Evolutionary conservation across 371 early-diverging fungal species (phyloP).

Genomic region (Mortierella sp.): DNA sequence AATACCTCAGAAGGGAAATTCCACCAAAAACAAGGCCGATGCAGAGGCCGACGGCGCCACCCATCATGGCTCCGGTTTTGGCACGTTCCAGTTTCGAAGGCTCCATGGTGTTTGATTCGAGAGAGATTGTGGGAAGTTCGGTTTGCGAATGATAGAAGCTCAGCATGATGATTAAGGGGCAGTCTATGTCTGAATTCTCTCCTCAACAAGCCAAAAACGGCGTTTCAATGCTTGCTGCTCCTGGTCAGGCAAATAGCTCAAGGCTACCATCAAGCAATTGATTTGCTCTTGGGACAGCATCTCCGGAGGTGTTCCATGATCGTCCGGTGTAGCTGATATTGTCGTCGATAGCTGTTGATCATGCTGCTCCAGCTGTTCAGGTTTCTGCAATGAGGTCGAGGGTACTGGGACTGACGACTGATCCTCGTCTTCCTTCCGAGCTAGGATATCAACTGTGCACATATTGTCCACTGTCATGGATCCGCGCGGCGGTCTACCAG

Average conservation of each 20-base stretch:
- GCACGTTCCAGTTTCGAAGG: slow-evolving; percentile 75
- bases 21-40: slow-evolving; percentile 85
- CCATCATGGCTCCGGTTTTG: slow-evolving; percentile 87
- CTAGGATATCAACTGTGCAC: too few relatives aligned
- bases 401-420: neutral
- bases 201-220: neutral
- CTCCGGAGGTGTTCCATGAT: neutral
- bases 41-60: slow-evolving; percentile 85
- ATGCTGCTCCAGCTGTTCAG: neutral
- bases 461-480: too few relatives aligned
- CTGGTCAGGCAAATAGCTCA: slow-evolving; percentile 33
- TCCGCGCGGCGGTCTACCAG: neutral
- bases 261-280: slow-evolving; percentile 21
- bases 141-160: too few relatives aligned
- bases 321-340: neutral
- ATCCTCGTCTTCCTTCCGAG: too few relatives aligned
- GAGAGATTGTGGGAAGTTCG: neutral
- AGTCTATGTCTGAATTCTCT: too few relatives aligned
- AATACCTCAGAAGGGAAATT: slow-evolving; percentile 73
- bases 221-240: slow-evolving; percentile 29
- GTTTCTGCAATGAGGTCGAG: neutral
- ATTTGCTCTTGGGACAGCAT: slow-evolving; percentile 22
- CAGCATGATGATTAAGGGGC: neutral
- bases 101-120: slow-evolving; percentile 56
- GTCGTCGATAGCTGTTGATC: too few relatives aligned